phyloP scores from a whole-genome alignment of 139 green algal genomes.

The Micractinium sp. region DNA sequence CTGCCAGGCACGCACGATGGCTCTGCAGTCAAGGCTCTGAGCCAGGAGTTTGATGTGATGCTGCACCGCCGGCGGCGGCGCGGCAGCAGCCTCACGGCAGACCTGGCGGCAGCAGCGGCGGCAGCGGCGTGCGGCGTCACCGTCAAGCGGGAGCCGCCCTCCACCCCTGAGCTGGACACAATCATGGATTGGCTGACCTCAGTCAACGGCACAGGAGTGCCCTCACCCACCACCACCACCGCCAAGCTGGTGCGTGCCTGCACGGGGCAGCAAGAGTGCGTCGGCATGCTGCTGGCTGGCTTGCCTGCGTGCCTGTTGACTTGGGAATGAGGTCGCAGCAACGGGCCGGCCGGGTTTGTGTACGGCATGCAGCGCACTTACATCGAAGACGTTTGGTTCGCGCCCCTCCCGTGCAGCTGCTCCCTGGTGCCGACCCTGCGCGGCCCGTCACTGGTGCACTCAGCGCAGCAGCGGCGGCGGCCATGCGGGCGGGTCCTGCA shows the following conservation, averaged over 20 bases:
- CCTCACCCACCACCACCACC: not conserved
- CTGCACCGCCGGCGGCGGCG: slow-evolving; percentile 3
- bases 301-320: not conserved
- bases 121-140: not conserved
- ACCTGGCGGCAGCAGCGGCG: not conserved
- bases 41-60: slow-evolving; percentile 2
- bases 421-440: not conserved
- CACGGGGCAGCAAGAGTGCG: not conserved
- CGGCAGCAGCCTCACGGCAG: not conserved
- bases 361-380: not conserved
- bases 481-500: not conserved
- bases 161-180: slow-evolving; percentile 28
- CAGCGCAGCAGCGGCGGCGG: not conserved
- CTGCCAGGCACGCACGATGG: not conserved
- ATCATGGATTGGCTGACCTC: slow-evolving; percentile 37
- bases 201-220: not conserved
- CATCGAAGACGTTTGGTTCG: too few relatives aligned
- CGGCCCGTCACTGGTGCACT: not conserved
- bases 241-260: not conserved
- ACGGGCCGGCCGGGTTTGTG: too few relatives aligned
- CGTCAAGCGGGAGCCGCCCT: slow-evolving; percentile 8
- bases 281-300: not conserved
- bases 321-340: too few relatives aligned
- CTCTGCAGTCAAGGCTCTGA: not conserved
- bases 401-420: not conserved